Evolutionary conservation across 768 basidiomycete species (phyloP).

Genomic region (Boletus pseudopeckii): DNA sequence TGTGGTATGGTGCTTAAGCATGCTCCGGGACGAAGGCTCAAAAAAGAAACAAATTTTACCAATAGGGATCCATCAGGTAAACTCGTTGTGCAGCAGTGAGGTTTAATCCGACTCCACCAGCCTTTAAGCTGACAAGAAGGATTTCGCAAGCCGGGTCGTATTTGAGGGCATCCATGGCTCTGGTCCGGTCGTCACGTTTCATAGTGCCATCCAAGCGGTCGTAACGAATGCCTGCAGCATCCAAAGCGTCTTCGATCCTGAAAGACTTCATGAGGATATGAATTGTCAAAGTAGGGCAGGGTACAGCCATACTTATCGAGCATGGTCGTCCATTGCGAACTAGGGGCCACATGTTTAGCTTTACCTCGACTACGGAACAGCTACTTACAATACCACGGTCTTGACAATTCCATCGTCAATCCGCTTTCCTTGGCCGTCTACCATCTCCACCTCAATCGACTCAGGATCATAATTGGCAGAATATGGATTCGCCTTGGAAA

Average conservation of each 20-base stretch:
- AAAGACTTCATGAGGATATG: background rate
- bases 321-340: conserved; percentile 95
- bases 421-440: conserved; percentile 69
- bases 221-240: conserved; percentile 77
- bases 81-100: conserved; percentile 91
- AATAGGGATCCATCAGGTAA: conserved; percentile 97
- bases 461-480: conserved; percentile 83
- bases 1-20: conserved; percentile 27
- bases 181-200: conserved; percentile 91
- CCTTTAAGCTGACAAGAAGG: conserved; percentile 90
- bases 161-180: conserved; percentile 91
- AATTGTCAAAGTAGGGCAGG: background rate
- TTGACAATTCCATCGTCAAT: conserved; percentile 73
- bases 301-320: conserved; percentile 66
- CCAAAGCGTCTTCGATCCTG: conserved; percentile 87
- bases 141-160: conserved; percentile 90
- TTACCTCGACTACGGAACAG: conserved; percentile 11
- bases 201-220: conserved; percentile 96
- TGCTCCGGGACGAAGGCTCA: background rate
- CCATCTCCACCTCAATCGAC: conserved; percentile 69
- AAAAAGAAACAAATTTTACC: conserved; percentile 41
- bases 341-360: conserved; percentile 30
- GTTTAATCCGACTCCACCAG: conserved; percentile 96
- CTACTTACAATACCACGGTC: conserved; percentile 90
- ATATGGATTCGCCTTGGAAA: conserved; percentile 81